A percentile compares a stretch with the other conserved stretches of the same genome.
Evolutionary conservation across 1,284 basidiomycete species (phyloP).

Genomic region (Heterobasidion parviporum): DNA sequence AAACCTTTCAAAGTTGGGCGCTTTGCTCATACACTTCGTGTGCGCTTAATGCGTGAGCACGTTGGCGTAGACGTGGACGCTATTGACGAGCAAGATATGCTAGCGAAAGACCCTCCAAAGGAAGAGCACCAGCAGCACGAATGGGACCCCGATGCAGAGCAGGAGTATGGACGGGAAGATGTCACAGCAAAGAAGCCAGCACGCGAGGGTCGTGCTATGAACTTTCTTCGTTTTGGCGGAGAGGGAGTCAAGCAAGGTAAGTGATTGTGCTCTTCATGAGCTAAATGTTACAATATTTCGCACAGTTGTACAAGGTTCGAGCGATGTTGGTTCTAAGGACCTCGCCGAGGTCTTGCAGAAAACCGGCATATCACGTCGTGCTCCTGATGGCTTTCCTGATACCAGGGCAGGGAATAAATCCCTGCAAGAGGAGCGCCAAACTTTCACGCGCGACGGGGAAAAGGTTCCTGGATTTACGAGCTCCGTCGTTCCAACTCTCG

Average conservation of each 20-base stretch:
- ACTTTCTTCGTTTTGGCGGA: slow-evolving; percentile 27
- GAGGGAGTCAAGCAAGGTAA: slow-evolving; percentile 45
- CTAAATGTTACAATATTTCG: not conserved
- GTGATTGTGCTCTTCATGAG: not conserved
- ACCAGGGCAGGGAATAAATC: slow-evolving; percentile 31
- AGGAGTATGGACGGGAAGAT: slow-evolving; percentile 37
- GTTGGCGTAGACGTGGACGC: slow-evolving; percentile 92
- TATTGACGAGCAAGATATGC: slow-evolving; percentile 72
- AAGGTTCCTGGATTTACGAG: slow-evolving; percentile 53
- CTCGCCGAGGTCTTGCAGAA: slow-evolving; percentile 31
- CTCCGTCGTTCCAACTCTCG: slow-evolving; percentile 61
- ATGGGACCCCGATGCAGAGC: slow-evolving; percentile 81
- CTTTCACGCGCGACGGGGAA: slow-evolving; percentile 44
- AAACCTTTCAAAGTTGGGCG: slow-evolving; percentile 93
- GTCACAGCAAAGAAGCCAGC: slow-evolving; percentile 19
- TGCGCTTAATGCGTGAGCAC: slow-evolving; percentile 96
- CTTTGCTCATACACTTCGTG: slow-evolving; percentile 90
- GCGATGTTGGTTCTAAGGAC: slow-evolving; percentile 28
- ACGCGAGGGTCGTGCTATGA: slow-evolving; percentile 11
- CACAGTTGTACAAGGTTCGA: slow-evolving; percentile 34
- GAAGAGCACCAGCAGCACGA: slow-evolving; percentile 46
- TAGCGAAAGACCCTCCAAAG: slow-evolving; percentile 47
- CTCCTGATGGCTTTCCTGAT: slow-evolving; percentile 22
- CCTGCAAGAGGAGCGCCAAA: slow-evolving; percentile 44
- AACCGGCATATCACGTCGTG: slow-evolving; percentile 25